These are phyloP conservation scores for Begonia loranthoides DNA, from an alignment of 306 rosid species.

Conservation along the genomic window DNA sequence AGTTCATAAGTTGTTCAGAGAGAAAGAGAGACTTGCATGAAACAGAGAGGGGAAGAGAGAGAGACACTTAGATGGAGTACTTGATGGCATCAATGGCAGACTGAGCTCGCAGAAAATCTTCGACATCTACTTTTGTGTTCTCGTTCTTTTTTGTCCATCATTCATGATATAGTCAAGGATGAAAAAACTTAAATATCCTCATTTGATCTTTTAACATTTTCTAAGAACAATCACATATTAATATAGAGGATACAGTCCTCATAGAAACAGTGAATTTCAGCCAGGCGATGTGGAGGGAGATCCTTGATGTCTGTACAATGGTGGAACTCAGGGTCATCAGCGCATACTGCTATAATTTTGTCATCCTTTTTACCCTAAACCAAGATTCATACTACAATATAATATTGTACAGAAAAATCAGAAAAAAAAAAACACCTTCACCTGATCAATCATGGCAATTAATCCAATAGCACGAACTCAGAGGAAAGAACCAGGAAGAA, in stretches of 20 bases:
- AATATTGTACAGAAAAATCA: not conserved
- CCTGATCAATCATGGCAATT: slow-evolving; percentile 99
- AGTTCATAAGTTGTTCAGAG: slow-evolving; percentile 11
- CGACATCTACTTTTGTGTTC: slow-evolving; percentile 86
- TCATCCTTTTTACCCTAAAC: slow-evolving; percentile 94
- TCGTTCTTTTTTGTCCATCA: slow-evolving; percentile 90
- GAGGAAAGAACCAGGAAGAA: slow-evolving; percentile 81
- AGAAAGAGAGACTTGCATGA: not conserved
- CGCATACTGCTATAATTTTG: slow-evolving; percentile 96
- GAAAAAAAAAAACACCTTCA: slow-evolving; percentile 10
- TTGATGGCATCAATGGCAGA: slow-evolving; percentile 71
- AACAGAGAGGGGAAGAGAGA: too few relatives aligned
- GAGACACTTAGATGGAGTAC: slow-evolving; percentile 74
- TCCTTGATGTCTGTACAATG: slow-evolving; percentile 74
- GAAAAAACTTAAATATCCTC: too few relatives aligned
- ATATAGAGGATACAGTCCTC: slow-evolving; percentile 99
- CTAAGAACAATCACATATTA: too few relatives aligned
- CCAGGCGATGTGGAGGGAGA: slow-evolving; percentile 90
- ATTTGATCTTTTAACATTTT: too few relatives aligned
- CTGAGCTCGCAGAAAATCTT: slow-evolving; percentile 79
- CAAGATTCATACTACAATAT: slow-evolving; percentile 2
- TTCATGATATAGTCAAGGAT: slow-evolving; percentile 29
- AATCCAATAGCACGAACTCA: slow-evolving; percentile 97
- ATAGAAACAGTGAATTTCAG: slow-evolving; percentile 89
- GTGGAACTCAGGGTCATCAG: slow-evolving; percentile 89